These are phyloP conservation scores for Talaromyces ruber DNA, from an alignment of 495 filamentous ascomycete genomes.

Conservation along the genomic window DNA sequence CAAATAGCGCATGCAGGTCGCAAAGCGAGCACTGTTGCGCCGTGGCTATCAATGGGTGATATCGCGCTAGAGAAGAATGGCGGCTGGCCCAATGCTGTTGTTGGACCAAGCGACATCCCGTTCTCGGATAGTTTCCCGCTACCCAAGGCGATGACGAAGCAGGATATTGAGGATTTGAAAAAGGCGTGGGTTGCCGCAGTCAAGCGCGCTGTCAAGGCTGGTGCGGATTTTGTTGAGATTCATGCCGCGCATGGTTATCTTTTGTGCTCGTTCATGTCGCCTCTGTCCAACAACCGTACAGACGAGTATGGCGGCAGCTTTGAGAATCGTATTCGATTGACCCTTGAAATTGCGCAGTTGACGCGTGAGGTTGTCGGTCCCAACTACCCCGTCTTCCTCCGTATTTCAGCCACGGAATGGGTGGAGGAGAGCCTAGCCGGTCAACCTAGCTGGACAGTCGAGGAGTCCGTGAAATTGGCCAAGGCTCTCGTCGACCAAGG, in stretches of 20 bases:
- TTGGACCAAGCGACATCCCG: slow-evolving; percentile 10
- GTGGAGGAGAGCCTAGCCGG: slow-evolving; percentile 40
- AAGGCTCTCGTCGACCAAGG: slow-evolving; percentile 49
- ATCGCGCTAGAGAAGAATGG: slow-evolving; percentile 12
- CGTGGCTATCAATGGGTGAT: slow-evolving; percentile 32
- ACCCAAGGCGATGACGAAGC: slow-evolving; percentile 19
- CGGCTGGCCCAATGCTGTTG: slow-evolving; percentile 18
- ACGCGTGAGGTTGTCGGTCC: slow-evolving; percentile 4
- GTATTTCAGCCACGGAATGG: slow-evolving; percentile 57
- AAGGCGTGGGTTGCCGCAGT: slow-evolving; percentile 45
- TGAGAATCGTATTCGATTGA: slow-evolving; percentile 28
- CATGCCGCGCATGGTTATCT: slow-evolving; percentile 48
- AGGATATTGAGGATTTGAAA: slow-evolving; percentile 49
- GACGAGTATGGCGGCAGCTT: slow-evolving; percentile 41
- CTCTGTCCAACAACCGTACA: slow-evolving; percentile 33
- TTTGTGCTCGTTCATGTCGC: slow-evolving; percentile 47
- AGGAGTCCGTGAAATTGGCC: slow-evolving; percentile 49
- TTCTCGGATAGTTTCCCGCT: slow-evolving; percentile 18
- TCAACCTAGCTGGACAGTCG: slow-evolving; percentile 47
- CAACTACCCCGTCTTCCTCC: slow-evolving; percentile 49
- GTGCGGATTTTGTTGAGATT: slow-evolving; percentile 46
- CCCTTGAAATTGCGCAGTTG: slow-evolving; percentile 7
- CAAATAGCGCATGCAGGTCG: slow-evolving; percentile 58
- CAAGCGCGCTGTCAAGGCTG: slow-evolving; percentile 47
- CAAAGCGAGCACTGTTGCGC: slow-evolving; percentile 47